Percentiles rank a stretch among this genome's conserved stretches.
Conservation (phyloP, 192 early-diverging fungal genomes). For the Gonapodya prolifera region DNA sequence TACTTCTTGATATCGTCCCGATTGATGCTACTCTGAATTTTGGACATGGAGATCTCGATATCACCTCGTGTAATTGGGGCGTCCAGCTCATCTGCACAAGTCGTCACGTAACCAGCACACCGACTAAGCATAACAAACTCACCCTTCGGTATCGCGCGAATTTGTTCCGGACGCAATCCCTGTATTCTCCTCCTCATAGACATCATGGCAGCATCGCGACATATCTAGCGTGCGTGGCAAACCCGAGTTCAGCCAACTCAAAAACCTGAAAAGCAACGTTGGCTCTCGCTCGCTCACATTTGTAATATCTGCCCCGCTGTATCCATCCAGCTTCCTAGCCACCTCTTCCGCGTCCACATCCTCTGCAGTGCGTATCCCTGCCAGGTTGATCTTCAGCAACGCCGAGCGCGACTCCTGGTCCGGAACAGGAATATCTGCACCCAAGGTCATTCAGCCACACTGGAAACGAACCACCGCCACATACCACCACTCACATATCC, state of each 20-base stretch:
- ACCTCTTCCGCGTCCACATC: slow-evolving; percentile 34
- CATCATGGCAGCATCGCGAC: slow-evolving; percentile 24
- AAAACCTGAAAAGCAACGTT: neutral
- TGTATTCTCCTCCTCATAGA: slow-evolving; percentile 39
- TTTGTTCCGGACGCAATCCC: slow-evolving; percentile 40
- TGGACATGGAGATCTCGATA: slow-evolving; percentile 31
- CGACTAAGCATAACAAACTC: neutral
- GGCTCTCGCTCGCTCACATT: slow-evolving; percentile 23
- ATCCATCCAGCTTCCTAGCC: slow-evolving; percentile 39
- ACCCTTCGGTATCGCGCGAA: slow-evolving; percentile 38
- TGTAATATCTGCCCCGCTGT: slow-evolving; percentile 47
- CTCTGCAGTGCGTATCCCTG: slow-evolving; percentile 25
- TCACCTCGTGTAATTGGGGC: slow-evolving; percentile 33
- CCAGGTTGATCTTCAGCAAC: slow-evolving; percentile 36
- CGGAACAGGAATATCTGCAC: slow-evolving; percentile 29
- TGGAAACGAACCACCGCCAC: neutral
- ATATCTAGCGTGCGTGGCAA: slow-evolving; percentile 9
- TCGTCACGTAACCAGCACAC: neutral
- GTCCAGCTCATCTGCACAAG: slow-evolving; percentile 35
- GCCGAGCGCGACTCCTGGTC: slow-evolving; percentile 32
- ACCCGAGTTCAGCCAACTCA: neutral
- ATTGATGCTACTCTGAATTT: slow-evolving; percentile 42
- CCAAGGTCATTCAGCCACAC: no score
- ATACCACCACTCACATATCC: slow-evolving; percentile 32
- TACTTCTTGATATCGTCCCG: slow-evolving; percentile 43